Conservation (phyloP, 2,329 filamentous ascomycete genomes). For the Penicillium sp. region DNA sequence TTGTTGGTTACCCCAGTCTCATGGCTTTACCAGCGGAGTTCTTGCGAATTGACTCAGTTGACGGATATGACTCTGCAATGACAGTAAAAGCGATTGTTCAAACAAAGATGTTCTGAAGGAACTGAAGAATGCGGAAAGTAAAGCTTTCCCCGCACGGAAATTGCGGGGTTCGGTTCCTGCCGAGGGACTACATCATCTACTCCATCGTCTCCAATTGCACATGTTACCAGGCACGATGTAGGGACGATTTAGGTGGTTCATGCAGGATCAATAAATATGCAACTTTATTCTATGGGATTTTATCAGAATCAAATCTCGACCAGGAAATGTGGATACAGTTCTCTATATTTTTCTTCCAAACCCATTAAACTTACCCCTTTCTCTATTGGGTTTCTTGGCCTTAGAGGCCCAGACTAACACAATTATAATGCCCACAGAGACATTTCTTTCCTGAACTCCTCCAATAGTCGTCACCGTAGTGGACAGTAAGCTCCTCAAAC, state of each 20-base stretch:
- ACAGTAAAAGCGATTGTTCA: no score
- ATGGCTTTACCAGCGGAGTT: slow-evolving; percentile 1
- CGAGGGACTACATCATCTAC: background rate
- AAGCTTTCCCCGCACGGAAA: slow-evolving; percentile 12
- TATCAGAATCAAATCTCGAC: background rate
- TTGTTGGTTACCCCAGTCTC: slow-evolving; percentile 5
- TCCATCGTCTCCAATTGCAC: background rate
- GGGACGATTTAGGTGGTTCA: no score
- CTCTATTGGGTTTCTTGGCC: background rate
- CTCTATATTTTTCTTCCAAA: background rate
- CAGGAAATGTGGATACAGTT: background rate
- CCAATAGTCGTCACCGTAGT: slow-evolving; percentile 36
- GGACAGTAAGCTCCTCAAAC: slow-evolving; percentile 37
- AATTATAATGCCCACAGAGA: background rate
- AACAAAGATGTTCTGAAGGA: background rate
- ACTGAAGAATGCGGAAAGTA: background rate
- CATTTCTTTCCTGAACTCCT: background rate
- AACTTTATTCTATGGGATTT: background rate
- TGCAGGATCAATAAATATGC: background rate
- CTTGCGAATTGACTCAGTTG: background rate
- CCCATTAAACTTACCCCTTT: background rate
- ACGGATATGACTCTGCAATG: background rate
- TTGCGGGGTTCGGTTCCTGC: slow-evolving; percentile 8
- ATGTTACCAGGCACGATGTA: background rate
- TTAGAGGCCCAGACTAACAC: background rate